Evolutionary conservation across 2,329 filamentous ascomycete species (phyloP).

Genomic region (Helotiales sp.): DNA sequence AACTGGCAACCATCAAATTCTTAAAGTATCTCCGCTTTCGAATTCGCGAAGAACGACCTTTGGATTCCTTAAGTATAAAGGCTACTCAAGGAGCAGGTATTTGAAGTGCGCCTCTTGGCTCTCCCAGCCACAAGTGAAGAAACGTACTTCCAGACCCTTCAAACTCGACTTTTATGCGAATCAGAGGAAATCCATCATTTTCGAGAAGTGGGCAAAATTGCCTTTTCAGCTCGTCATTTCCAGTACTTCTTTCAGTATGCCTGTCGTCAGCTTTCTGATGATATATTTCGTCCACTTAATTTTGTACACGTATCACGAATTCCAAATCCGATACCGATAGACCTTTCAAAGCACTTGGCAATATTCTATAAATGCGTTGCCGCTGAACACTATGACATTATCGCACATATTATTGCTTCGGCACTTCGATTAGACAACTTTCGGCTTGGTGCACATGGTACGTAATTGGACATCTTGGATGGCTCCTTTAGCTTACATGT

Average conservation of each 20-base stretch:
- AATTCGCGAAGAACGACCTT: conserved; percentile 3
- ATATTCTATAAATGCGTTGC: conserved; percentile 7
- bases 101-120: conserved; percentile 7
- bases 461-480: neutral
- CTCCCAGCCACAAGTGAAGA: neutral
- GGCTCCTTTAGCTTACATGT: neutral
- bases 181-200: conserved; percentile 3
- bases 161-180: conserved; percentile 2
- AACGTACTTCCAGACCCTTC: neutral
- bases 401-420: conserved; percentile 21
- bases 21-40: too few species aligned
- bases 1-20: neutral
- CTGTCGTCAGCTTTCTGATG: conserved; percentile 8
- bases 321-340: conserved; percentile 4
- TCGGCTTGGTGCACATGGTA: conserved; percentile 23
- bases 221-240: conserved; percentile 12
- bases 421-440: conserved; percentile 25
- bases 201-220: neutral
- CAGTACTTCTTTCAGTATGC: conserved; percentile 8
- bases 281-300: conserved; percentile 5
- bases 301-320: conserved; percentile 12
- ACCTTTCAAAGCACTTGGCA: conserved; percentile 9
- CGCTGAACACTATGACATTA: conserved; percentile 11
- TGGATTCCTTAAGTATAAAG: neutral
- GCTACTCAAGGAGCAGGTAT: neutral